Percentiles rank a stretch among this genome's conserved stretches.
phyloP scores from a whole-genome alignment of 176 grass and related monocot genomes.

The Typha latifolia region DNA sequence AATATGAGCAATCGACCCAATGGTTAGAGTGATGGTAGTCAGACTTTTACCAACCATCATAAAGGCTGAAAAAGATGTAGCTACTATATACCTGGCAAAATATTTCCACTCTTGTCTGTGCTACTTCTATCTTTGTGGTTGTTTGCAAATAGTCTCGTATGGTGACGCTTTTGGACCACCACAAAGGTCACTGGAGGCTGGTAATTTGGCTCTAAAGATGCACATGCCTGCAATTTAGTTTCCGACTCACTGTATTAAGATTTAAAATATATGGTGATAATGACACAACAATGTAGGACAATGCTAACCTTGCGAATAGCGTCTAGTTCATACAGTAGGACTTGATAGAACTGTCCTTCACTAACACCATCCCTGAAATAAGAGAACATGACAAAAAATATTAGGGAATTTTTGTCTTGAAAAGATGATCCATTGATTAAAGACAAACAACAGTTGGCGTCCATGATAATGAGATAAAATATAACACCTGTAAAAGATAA shows the following conservation, averaged over 20 bases:
- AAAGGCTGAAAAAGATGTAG: constrained; percentile 7
- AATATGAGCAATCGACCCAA: neutral
- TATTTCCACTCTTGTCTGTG: constrained; percentile 95
- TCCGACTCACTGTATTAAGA: neutral
- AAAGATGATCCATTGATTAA: no score
- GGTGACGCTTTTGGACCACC: constrained; percentile 97
- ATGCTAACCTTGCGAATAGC: constrained; percentile 89
- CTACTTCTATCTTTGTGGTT: constrained; percentile 97
- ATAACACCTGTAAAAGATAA: constrained; percentile 53
- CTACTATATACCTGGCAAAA: constrained; percentile 65
- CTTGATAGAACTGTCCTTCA: constrained; percentile 98
- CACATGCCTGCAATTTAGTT: constrained; percentile 60
- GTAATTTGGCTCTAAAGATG: constrained; percentile 98
- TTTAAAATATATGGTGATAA: neutral
- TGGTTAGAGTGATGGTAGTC: neutral
- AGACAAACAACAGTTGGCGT: no score
- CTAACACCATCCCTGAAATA: constrained; percentile 90
- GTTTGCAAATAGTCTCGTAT: constrained; percentile 93
- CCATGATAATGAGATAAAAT: no score
- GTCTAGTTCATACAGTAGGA: constrained; percentile 93
- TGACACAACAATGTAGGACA: neutral
- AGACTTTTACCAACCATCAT: neutral
- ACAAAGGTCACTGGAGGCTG: constrained; percentile 99
- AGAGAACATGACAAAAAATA: neutral
- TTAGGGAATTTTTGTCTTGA: no score